Conservation (phyloP, 2,329 filamentous ascomycete species). For the Coniochaeta sp. region DNA sequence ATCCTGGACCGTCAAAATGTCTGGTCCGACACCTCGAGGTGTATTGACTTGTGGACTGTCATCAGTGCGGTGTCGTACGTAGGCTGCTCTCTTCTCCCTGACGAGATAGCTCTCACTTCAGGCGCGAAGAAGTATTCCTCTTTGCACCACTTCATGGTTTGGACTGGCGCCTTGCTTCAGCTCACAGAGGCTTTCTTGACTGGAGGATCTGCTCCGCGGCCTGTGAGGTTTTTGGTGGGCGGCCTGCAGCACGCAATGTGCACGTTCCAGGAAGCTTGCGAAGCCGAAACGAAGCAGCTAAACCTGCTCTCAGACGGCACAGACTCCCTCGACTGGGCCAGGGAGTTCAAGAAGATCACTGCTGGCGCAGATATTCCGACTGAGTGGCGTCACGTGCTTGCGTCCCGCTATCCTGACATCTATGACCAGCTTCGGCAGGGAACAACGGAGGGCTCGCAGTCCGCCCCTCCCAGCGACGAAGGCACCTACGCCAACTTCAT, state of each 20-base stretch:
- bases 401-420: neutral
- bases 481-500: conserved; percentile 27
- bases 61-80: conserved; percentile 40
- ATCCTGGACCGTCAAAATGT: conserved; percentile 17
- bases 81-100: conserved; percentile 36
- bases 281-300: conserved; percentile 8
- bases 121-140: conserved; percentile 9
- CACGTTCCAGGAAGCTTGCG: conserved; percentile 31
- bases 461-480: no score
- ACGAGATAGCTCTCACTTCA: conserved; percentile 17
- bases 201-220: conserved; percentile 12
- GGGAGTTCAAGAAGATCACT: conserved; percentile 14
- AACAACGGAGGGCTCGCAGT: neutral
- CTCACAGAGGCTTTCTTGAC: conserved; percentile 8
- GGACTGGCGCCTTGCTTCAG: conserved; percentile 25
- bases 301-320: conserved; percentile 7
- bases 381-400: neutral
- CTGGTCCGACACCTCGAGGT: no score
- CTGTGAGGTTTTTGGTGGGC: conserved; percentile 30
- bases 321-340: conserved; percentile 9
- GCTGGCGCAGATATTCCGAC: neutral
- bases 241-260: conserved; percentile 24
- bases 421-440: neutral
- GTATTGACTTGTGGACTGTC: conserved; percentile 19
- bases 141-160: conserved; percentile 29